A percentile compares a stretch with the other conserved stretches of the same genome.
phyloP scores from a whole-genome alignment of 2,329 filamentous ascomycete genomes.

The Apiospora rasikravindrae region DNA sequence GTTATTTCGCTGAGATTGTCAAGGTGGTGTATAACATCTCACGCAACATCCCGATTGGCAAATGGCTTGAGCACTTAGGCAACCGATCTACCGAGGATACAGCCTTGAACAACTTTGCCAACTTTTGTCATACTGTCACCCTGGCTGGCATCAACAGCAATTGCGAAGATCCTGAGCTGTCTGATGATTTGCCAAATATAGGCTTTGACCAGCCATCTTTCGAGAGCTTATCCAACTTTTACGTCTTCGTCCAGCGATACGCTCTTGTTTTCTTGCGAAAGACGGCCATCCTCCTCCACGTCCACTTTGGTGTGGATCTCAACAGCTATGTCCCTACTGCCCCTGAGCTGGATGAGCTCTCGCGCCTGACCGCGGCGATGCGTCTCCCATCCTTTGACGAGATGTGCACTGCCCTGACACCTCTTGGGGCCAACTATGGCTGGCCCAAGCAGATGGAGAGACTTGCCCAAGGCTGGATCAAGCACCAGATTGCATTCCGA shows the following conservation, averaged over 20 bases:
- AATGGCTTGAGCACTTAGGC: conserved; percentile 54
- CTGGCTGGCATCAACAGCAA: conserved; percentile 50
- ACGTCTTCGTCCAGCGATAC: conserved; percentile 75
- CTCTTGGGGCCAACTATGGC: conserved; percentile 48
- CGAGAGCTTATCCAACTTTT: conserved; percentile 58
- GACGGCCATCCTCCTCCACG: conserved; percentile 79
- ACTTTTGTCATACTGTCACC: conserved; percentile 57
- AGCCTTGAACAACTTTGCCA: conserved; percentile 58
- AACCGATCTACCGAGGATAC: conserved; percentile 50
- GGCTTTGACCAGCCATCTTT: conserved; percentile 63
- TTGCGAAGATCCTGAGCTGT: conserved; percentile 39
- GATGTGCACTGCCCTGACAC: conserved; percentile 68
- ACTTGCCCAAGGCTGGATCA: conserved; percentile 74
- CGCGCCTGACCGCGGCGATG: conserved; percentile 78
- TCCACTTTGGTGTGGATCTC: conserved; percentile 88
- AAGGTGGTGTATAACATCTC: conserved; percentile 73
- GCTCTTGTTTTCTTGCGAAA: conserved; percentile 92
- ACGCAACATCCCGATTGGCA: conserved; percentile 56
- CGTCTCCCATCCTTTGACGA: conserved; percentile 80
- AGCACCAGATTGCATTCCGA: conserved; percentile 58
- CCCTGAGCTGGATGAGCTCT: conserved; percentile 76
- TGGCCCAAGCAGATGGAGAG: conserved; percentile 53
- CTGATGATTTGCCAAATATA: conserved; percentile 44
- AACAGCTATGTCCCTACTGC: conserved; percentile 69
- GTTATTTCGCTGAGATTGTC: conserved; percentile 89